Percentiles rank a stretch among this genome's conserved stretches.
phyloP scores from a whole-genome alignment of 2,329 filamentous ascomycete genomes.

The Cordyceps javanica region DNA sequence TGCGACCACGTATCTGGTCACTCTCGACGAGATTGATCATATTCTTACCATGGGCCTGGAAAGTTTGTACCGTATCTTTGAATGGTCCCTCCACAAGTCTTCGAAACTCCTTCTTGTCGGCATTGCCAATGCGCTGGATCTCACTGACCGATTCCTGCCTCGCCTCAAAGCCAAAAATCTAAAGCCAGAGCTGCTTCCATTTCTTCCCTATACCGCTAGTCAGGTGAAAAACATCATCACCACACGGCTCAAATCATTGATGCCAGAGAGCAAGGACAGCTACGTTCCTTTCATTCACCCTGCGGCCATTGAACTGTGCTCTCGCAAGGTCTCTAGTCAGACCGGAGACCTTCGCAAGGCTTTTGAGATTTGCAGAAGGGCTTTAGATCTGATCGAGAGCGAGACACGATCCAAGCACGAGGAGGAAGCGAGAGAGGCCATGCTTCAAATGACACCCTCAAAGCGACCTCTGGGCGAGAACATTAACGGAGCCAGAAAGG shows the following conservation, averaged over 20 bases:
- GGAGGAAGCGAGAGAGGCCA: slow-evolving; percentile 50
- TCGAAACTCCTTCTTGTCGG: slow-evolving; percentile 81
- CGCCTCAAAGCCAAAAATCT: slow-evolving; percentile 88
- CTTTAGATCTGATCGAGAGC: slow-evolving; percentile 80
- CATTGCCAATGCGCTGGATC: slow-evolving; percentile 91
- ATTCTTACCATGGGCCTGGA: slow-evolving; percentile 84
- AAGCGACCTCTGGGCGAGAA: slow-evolving; percentile 78
- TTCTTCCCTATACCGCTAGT: slow-evolving; percentile 81
- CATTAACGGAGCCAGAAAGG: slow-evolving; percentile 53
- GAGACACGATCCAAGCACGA: slow-evolving; percentile 73
- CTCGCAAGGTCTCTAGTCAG: slow-evolving; percentile 89
- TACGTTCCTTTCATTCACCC: slow-evolving; percentile 88
- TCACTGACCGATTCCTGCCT: slow-evolving; percentile 91
- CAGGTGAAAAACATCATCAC: slow-evolving; percentile 88
- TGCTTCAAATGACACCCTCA: slow-evolving; percentile 58
- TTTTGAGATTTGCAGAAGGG: slow-evolving; percentile 86
- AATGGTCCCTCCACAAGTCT: slow-evolving; percentile 81
- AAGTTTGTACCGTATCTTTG: slow-evolving; percentile 88
- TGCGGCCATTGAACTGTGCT: slow-evolving; percentile 86
- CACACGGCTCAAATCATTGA: slow-evolving; percentile 69
- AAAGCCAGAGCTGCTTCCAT: slow-evolving; percentile 82
- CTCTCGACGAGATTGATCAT: slow-evolving; percentile 92
- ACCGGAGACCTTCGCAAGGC: slow-evolving; percentile 92
- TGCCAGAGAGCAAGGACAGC: slow-evolving; percentile 51
- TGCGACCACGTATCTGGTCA: slow-evolving; percentile 66